A percentile compares a stretch with the other conserved stretches of the same genome.
phyloP scores from a whole-genome alignment of 306 rosid genomes.

The Citrullus mucosospermus region DNA sequence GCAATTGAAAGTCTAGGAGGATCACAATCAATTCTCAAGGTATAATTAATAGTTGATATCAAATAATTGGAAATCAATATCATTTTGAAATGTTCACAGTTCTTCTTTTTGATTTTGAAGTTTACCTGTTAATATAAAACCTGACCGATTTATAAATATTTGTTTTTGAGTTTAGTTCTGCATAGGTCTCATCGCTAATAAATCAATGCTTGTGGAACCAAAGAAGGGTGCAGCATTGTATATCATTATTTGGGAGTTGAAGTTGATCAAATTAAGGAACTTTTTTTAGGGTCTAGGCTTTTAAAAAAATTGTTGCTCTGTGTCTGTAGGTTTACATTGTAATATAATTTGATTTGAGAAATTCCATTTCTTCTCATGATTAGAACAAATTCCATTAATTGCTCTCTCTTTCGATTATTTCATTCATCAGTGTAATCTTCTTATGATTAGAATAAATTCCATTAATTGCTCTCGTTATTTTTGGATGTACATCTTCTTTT shows the following conservation, averaged over 20 bases:
- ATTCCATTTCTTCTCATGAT: not conserved
- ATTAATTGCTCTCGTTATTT: too few species aligned
- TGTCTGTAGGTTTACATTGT: not conserved
- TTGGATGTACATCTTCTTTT: too few species aligned
- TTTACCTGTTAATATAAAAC: not conserved
- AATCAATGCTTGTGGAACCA: not conserved
- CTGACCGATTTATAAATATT: not conserved
- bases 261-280: not conserved
- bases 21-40: constrained; percentile 49
- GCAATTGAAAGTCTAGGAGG: constrained; percentile 68
- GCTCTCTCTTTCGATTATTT: too few species aligned
- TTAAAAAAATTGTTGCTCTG: too few species aligned
- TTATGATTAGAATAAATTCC: too few species aligned
- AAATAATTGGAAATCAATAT: not conserved
- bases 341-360: not conserved
- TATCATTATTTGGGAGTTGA: not conserved
- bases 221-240: not conserved
- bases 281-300: not conserved
- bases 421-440: too few species aligned
- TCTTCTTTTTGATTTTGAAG: not conserved
- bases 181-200: not conserved
- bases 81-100: not conserved
- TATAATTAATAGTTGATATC: not conserved
- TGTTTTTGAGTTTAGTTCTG: not conserved
- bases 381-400: not conserved